Evolutionary conservation across 305 asterid genomes (phyloP).

Genomic region (Solanum aculeatissimum): DNA sequence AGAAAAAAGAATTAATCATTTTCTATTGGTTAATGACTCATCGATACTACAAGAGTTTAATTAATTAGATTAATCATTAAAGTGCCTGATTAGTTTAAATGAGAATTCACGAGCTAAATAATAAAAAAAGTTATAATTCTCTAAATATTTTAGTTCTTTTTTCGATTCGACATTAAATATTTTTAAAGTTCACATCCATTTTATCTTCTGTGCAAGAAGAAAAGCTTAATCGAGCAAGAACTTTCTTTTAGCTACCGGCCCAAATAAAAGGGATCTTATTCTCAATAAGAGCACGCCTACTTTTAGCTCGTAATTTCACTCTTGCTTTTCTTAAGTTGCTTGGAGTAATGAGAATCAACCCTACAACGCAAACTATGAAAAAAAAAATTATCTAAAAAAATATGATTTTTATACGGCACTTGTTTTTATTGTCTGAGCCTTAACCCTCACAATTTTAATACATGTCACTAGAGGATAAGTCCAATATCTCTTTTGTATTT

Average conservation of each 20-base stretch:
- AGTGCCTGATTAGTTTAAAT: neutral
- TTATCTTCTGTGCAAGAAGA: too few species aligned
- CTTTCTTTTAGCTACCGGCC: too few species aligned
- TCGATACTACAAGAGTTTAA: neutral
- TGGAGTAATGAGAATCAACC: neutral
- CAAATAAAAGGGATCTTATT: too few species aligned
- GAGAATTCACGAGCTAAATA: constrained; percentile 4
- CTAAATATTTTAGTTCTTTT: neutral
- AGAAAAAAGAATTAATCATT: neutral
- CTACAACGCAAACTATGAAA: neutral
- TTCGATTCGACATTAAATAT: neutral
- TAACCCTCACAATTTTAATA: neutral
- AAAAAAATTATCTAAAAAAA: neutral
- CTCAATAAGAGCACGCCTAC: too few species aligned
- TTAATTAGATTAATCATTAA: neutral
- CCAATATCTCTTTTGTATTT: rapidly evolving
- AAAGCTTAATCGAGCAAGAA: too few species aligned
- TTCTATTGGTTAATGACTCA: neutral
- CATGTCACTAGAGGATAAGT: neutral
- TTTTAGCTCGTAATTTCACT: too few species aligned
- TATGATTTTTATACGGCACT: neutral
- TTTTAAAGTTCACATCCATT: neutral
- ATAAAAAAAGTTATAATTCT: neutral
- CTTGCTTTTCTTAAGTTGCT: too few species aligned
- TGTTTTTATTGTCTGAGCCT: neutral